Base-by-base conservation (phyloP, 2,329 filamentous ascomycete genomes). In the Penicillium hesseltinei region DNA sequence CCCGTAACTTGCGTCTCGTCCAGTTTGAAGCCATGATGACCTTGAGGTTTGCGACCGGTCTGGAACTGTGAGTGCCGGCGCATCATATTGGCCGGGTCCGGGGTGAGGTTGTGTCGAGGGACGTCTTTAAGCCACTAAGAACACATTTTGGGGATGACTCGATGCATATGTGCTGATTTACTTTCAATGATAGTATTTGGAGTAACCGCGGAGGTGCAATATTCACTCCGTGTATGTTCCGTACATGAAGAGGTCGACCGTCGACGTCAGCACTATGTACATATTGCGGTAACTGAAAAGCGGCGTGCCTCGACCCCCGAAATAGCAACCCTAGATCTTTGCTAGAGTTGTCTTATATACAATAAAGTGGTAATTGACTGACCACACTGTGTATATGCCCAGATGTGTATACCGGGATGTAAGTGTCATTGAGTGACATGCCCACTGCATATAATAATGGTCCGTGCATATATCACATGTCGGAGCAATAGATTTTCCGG, bases 1-100 rank as follows among this genome's bases (percentile, higher is more conserved):
- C 81, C 81, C 7, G 65, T 59, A 15, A 68, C 56, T 57, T 60
- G 62, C 11, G 53, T 48, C 23, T 43, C 56, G 33, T 42, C 57
- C 1, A 66, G 46, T 17, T 38, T 19, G 1, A 63, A 45, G n/a
- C 31, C 23, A 7, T 54, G 56, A 31, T 62, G 54, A 23, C 56
- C 42, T 5, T 46, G 40, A 25, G 64, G 64, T 36, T 64, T 62
- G 11, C 55, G 53, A 6, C 46, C 62, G 35, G 59, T 40, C 40
- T 38, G 56, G 43, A 66, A 66, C 1, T 62, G 57, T 5, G 57
- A 36, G 39, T 58, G 64, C 42, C 63, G 62, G 19, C 36, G 36
- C 17, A 43, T 29, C 63, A 62, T 66, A 38, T 33, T n/a, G 35
- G 17, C 5, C 6, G 4, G 8, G n/a, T 5, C 25, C 19, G 23